Percentiles rank a stretch among this genome's conserved stretches.
These are phyloP conservation scores for Centaurea solstitialis DNA, from an alignment of 129 eudicot genomes.

Conservation along the genomic window DNA sequence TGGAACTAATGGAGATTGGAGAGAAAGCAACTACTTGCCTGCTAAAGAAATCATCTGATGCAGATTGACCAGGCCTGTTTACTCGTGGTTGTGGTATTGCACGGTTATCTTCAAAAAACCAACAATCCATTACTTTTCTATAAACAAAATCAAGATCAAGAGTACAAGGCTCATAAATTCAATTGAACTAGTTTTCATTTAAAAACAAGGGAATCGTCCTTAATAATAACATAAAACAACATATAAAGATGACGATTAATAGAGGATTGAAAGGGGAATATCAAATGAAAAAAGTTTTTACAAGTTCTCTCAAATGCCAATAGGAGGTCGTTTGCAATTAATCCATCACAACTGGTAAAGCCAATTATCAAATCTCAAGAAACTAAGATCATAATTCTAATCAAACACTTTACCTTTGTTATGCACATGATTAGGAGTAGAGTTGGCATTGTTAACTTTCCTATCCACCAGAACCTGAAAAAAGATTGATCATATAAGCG, in stretches of 20 bases:
- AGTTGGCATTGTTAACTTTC: constrained; percentile 45
- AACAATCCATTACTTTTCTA: constrained; percentile 15
- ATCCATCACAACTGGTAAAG: constrained; percentile 1
- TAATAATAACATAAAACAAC: too few relatives aligned
- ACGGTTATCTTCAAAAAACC: constrained; percentile 51
- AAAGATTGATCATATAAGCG: neutral
- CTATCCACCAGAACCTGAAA: constrained; percentile 68
- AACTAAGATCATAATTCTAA: constrained; percentile 7
- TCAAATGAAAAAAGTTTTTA: neutral
- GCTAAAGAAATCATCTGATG: constrained; percentile 75
- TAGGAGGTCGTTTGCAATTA: neutral
- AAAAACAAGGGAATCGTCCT: neutral
- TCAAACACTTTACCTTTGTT: constrained; percentile 54
- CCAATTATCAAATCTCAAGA: neutral
- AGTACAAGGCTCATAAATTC: neutral
- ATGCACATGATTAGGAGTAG: constrained; percentile 65
- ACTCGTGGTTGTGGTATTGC: constrained; percentile 65
- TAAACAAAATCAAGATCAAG: neutral
- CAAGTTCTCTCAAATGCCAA: neutral
- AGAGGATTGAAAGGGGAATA: neutral
- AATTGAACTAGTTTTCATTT: constrained; percentile 4
- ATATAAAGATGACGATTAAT: neutral
- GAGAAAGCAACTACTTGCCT: constrained; percentile 52
- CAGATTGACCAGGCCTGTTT: constrained; percentile 60
- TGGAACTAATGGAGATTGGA: neutral